phyloP scores from a whole-genome alignment of 2,329 filamentous ascomycete species.

The Penicillium sp. region DNA sequence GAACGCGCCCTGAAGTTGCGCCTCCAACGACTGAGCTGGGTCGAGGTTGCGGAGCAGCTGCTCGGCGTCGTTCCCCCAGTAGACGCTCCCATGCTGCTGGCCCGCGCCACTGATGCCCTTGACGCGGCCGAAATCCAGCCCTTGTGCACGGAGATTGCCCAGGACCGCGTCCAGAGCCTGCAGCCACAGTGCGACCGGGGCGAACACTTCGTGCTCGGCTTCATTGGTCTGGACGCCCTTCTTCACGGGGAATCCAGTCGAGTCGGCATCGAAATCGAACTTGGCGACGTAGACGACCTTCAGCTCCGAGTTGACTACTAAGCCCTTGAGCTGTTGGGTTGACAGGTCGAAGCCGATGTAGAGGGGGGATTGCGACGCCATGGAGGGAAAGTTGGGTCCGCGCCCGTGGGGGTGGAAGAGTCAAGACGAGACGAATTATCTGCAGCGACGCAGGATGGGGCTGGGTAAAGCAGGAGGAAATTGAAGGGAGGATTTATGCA shows the following conservation, averaged over 20 bases:
- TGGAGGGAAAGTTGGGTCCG: slow-evolving; percentile 24
- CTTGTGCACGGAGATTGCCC: slow-evolving; percentile 64
- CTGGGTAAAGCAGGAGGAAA: no score
- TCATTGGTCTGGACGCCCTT: slow-evolving; percentile 87
- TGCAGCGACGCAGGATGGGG: no score
- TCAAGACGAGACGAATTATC: no score
- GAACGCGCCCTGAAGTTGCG: slow-evolving; percentile 71
- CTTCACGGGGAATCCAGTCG: slow-evolving; percentile 70
- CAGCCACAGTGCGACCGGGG: slow-evolving; percentile 90
- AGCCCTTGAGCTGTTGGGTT: slow-evolving; percentile 93
- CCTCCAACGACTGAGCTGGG: slow-evolving; percentile 59
- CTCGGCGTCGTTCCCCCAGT: slow-evolving; percentile 75
- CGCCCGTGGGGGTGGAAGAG: no score
- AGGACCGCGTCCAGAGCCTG: slow-evolving; percentile 88
- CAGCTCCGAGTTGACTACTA: slow-evolving; percentile 79
- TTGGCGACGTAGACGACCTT: slow-evolving; percentile 80
- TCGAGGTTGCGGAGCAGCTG: slow-evolving; percentile 61
- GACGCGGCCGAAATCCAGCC: slow-evolving; percentile 70
- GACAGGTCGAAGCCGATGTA: slow-evolving; percentile 95
- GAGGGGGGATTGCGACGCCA: slow-evolving; percentile 55
- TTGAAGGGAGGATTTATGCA: no score
- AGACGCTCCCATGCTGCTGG: slow-evolving; percentile 97
- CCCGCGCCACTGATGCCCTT: slow-evolving; percentile 85
- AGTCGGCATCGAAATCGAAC: slow-evolving; percentile 91
- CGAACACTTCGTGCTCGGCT: slow-evolving; percentile 81